A percentile compares a stretch with the other conserved stretches of the same genome.
phyloP scores from a whole-genome alignment of 345 rosid genomes.

The Lumnitzera racemosa region DNA sequence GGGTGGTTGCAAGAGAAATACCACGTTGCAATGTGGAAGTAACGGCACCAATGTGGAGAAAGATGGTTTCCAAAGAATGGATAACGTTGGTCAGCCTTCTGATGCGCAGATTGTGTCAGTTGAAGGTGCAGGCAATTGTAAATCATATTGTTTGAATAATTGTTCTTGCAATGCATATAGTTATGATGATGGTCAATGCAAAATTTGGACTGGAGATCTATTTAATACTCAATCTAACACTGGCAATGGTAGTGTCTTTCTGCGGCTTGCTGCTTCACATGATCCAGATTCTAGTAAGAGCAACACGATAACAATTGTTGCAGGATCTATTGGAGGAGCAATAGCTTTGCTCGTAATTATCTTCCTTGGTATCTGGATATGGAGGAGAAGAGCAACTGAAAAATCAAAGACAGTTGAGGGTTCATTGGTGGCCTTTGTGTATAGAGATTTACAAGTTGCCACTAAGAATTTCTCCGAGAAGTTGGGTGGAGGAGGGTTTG shows the following conservation, averaged over 20 bases:
- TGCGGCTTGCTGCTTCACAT: slow-evolving; percentile 64
- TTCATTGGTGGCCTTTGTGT: slow-evolving; percentile 53
- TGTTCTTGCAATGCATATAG: slow-evolving; percentile 74
- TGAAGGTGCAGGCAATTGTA: slow-evolving; percentile 28
- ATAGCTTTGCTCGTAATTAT: slow-evolving; percentile 18
- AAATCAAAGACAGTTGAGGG: slow-evolving; percentile 38
- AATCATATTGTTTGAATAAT: slow-evolving; percentile 31
- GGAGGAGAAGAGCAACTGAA: slow-evolving; percentile 14
- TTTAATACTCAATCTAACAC: slow-evolving; percentile 30
- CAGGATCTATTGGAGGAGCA: slow-evolving; percentile 25
- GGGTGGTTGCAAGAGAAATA: slow-evolving; percentile 48
- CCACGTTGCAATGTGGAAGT: slow-evolving; percentile 36
- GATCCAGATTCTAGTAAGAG: slow-evolving; percentile 26
- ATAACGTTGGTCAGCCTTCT: slow-evolving; percentile 19
- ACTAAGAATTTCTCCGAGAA: slow-evolving; percentile 70
- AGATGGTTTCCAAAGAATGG: slow-evolving; percentile 22
- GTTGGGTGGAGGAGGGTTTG: slow-evolving; percentile 85
- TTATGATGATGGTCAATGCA: slow-evolving; percentile 30
- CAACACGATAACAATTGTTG: slow-evolving; percentile 6
- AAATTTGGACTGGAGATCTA: slow-evolving; percentile 45
- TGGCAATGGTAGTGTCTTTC: slow-evolving; percentile 26
- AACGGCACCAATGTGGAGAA: slow-evolving; percentile 14
- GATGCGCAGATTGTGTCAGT: slow-evolving; percentile 6
- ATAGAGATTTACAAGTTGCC: slow-evolving; percentile 58
- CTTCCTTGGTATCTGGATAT: slow-evolving; percentile 14